Percentiles rank a stretch among this genome's conserved stretches.
These are phyloP conservation scores for Pichia nanzhaoensis DNA, from an alignment of 805 yeast genomes.

Conservation along the genomic window DNA sequence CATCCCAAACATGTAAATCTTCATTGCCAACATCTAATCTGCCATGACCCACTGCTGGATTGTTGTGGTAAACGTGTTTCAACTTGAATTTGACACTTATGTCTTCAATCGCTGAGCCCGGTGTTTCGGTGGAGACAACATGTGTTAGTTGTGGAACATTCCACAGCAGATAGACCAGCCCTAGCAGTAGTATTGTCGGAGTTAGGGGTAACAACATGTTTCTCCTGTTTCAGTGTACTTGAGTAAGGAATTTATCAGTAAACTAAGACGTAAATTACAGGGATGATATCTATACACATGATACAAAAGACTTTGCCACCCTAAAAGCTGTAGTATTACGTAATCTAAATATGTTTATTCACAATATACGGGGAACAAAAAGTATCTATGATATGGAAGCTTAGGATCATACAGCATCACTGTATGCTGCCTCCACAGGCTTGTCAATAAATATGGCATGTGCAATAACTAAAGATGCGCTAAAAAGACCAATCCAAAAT, in stretches of 20 bases:
- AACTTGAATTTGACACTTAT: constrained; percentile 5
- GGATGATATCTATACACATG: too few relatives aligned
- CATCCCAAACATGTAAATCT: not conserved
- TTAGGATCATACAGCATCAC: constrained; percentile 41
- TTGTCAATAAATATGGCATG: constrained; percentile 93
- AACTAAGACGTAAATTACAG: too few relatives aligned
- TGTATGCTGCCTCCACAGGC: constrained; percentile 91
- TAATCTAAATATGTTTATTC: too few relatives aligned
- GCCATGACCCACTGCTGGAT: not conserved
- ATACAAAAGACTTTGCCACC: too few relatives aligned
- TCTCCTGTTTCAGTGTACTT: too few relatives aligned
- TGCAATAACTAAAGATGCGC: constrained; percentile 66
- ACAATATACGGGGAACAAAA: too few relatives aligned
- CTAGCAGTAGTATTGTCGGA: too few relatives aligned
- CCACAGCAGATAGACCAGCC: not conserved
- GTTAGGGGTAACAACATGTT: too few relatives aligned
- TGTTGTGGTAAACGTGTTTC: constrained; percentile 3
- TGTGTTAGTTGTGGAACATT: not conserved
- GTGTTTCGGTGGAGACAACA: not conserved
- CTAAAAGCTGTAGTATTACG: too few relatives aligned
- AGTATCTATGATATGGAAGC: not conserved
- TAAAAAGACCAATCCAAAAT: constrained; percentile 88
- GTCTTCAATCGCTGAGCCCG: not conserved
- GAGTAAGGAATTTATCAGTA: too few relatives aligned
- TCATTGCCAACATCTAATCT: constrained; percentile 4